phyloP scores from a whole-genome alignment of 2,329 filamentous ascomycete genomes.

The Massarina eburnea region DNA sequence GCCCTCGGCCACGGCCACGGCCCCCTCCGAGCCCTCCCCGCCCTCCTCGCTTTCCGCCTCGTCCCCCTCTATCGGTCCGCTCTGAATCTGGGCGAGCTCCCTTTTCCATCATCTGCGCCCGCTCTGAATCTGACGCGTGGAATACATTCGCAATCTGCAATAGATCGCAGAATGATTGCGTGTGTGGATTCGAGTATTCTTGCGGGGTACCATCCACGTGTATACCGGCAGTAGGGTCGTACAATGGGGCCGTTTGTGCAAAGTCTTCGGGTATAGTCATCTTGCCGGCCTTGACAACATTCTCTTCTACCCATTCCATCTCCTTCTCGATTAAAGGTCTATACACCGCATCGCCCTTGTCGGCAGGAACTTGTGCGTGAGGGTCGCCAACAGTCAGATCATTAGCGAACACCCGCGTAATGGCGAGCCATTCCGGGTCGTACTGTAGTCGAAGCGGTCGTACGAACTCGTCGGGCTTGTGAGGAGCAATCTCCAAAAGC shows the following conservation, averaged over 20 bases:
- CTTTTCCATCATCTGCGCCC: slow-evolving; percentile 29
- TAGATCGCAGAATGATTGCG: slow-evolving; percentile 75
- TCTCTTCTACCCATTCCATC: slow-evolving; percentile 76
- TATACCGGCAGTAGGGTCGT: slow-evolving; percentile 61
- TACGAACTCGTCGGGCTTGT: slow-evolving; percentile 22
- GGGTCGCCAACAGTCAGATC: slow-evolving; percentile 61
- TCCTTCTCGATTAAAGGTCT: slow-evolving; percentile 67
- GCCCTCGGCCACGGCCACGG: slow-evolving; percentile 23
- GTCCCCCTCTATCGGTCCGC: slow-evolving; percentile 27
- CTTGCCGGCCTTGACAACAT: slow-evolving; percentile 65
- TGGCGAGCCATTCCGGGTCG: slow-evolving; percentile 93
- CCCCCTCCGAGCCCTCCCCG: slow-evolving; percentile 26
- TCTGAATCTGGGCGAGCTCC: slow-evolving; percentile 33
- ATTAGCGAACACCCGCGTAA: slow-evolving; percentile 76
- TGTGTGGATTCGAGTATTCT: slow-evolving; percentile 89
- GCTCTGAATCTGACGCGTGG: slow-evolving; percentile 72
- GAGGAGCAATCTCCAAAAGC: slow-evolving; percentile 58
- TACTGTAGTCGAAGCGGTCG: slow-evolving; percentile 69
- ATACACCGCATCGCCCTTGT: slow-evolving; percentile 72
- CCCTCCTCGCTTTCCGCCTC: slow-evolving; percentile 31
- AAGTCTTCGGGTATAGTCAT: slow-evolving; percentile 80
- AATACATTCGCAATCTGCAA: slow-evolving; percentile 77
- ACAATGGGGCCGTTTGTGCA: slow-evolving; percentile 70
- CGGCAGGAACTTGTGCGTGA: slow-evolving; percentile 53
- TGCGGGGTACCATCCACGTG: slow-evolving; percentile 64